Evolutionary conservation across 495 filamentous ascomycete genomes (phyloP).

Genomic region (Rhypophila decipiens): DNA sequence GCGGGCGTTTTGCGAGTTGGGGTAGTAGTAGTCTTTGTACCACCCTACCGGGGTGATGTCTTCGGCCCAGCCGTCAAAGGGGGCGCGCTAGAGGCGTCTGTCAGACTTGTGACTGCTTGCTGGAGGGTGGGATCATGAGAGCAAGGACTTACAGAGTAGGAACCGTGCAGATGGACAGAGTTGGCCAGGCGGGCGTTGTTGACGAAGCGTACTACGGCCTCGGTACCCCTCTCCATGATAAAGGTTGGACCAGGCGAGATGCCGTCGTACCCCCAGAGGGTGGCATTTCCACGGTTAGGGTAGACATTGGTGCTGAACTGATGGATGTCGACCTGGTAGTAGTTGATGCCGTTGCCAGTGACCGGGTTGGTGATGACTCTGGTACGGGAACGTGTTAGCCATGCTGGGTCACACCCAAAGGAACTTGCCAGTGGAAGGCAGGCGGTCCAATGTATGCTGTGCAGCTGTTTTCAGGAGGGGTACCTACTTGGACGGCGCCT

Average conservation of each 20-base stretch:
- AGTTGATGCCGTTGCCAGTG: conserved; percentile 21
- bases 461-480: not conserved
- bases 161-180: conserved; percentile 49
- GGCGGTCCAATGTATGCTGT: not conserved
- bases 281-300: conserved; percentile 37
- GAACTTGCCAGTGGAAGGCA: too few species aligned
- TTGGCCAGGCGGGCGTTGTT: conserved; percentile 37
- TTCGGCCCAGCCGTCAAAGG: conserved; percentile 50
- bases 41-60: conserved; percentile 41
- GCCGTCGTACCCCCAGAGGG: conserved; percentile 47
- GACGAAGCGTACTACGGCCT: conserved; percentile 47
- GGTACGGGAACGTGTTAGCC: too few species aligned
- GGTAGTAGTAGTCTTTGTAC: conserved; percentile 58
- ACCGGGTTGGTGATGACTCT: conserved; percentile 26
- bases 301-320: conserved; percentile 40
- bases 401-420: too few species aligned
- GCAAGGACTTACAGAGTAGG: conserved; percentile 28
- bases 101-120: not conserved
- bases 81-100: conserved; percentile 12
- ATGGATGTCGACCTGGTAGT: conserved; percentile 45
- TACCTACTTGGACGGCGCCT: conserved; percentile 31
- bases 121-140: not conserved
- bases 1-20: conserved; percentile 43
- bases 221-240: conserved; percentile 32
- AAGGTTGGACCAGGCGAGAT: conserved; percentile 50